Evolutionary conservation across 148 eudicot species (phyloP).

Genomic region (Persicaria maculosa): DNA sequence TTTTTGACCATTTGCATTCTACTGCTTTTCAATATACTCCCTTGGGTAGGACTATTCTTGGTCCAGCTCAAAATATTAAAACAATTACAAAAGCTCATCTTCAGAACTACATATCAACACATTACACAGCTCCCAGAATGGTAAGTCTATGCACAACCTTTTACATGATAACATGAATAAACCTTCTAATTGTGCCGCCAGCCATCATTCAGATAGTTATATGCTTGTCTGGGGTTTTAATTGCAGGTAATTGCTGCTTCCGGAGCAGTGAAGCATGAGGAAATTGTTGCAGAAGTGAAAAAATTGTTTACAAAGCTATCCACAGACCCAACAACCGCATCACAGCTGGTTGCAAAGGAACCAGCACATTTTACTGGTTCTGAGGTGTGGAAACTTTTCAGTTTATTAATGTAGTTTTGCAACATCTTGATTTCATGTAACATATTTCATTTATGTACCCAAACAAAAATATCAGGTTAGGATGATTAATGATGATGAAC

Average conservation of each 20-base stretch:
- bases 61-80: constrained; percentile 74
- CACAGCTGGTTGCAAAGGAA: constrained; percentile 63
- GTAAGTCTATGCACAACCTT: constrained; percentile 21
- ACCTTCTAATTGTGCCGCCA: background rate
- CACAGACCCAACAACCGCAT: constrained; percentile 55
- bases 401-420: background rate
- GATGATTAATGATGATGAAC: constrained; percentile 74
- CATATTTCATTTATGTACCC: background rate
- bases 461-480: constrained; percentile 46
- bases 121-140: constrained; percentile 88
- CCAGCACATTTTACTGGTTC: constrained; percentile 91
- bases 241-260: constrained; percentile 79
- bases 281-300: constrained; percentile 62
- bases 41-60: constrained; percentile 87
- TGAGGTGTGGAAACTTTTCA: constrained; percentile 45
- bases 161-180: background rate
- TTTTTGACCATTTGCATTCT: constrained; percentile 89
- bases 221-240: background rate
- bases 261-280: constrained; percentile 90
- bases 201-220: background rate
- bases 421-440: constrained; percentile 9
- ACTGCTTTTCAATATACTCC: constrained; percentile 93
- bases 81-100: constrained; percentile 63
- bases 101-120: constrained; percentile 66
- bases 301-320: constrained; percentile 66